Evolutionary conservation across 169 alveolate genomes (phyloP).

Genomic region (Plasmodium malariae): DNA sequence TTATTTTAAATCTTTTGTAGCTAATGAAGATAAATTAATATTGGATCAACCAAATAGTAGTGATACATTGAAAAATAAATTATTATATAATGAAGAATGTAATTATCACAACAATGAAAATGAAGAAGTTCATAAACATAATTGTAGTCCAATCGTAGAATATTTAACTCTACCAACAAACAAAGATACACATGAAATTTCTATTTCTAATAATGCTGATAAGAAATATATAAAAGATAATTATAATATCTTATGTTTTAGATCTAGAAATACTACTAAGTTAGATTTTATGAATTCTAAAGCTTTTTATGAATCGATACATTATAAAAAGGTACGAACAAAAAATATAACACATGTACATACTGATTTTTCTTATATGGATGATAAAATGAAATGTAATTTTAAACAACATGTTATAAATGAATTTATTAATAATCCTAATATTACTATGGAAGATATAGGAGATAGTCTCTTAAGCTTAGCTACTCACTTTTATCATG

Average conservation of each 20-base stretch:
- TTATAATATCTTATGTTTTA: slow-evolving; percentile 43
- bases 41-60: not conserved
- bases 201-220: slow-evolving; percentile 34
- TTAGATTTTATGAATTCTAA: slow-evolving; percentile 51
- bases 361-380: slow-evolving; percentile 69
- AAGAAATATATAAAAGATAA: slow-evolving; percentile 17
- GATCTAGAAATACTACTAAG: slow-evolving; percentile 4
- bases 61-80: not conserved
- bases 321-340: slow-evolving; percentile 29
- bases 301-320: slow-evolving; percentile 50
- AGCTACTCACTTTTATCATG: slow-evolving; percentile 65
- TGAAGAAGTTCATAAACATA: not conserved
- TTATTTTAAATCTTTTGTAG: slow-evolving; percentile 26
- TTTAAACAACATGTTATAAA: slow-evolving; percentile 74
- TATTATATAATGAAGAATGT: slow-evolving; percentile 19
- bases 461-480: slow-evolving; percentile 31
- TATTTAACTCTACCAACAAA: slow-evolving; percentile 41
- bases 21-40: slow-evolving; percentile 16
- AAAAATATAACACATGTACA: slow-evolving; percentile 43
- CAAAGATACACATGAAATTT: slow-evolving; percentile 45
- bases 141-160: slow-evolving; percentile 28
- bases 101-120: not conserved
- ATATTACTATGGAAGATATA: slow-evolving; percentile 48
- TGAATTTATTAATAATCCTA: slow-evolving; percentile 55
- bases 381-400: slow-evolving; percentile 69